Conservation (phyloP, 805 yeast genomes). For the Maudiozyma saulgeensis region DNA sequence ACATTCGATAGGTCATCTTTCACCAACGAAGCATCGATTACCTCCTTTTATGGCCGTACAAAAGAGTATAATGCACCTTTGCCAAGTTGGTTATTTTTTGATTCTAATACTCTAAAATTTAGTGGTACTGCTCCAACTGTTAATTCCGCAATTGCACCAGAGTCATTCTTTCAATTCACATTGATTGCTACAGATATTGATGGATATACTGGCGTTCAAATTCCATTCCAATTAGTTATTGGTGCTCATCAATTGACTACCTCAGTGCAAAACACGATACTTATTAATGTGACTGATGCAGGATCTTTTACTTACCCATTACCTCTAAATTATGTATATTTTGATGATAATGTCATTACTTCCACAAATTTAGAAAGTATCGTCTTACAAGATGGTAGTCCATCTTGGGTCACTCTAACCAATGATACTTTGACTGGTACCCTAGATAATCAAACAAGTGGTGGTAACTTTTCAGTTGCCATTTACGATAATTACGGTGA, state of each 20-base stretch:
- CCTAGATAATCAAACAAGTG: slow-evolving; percentile 39
- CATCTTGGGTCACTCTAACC: slow-evolving; percentile 47
- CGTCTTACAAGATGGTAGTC: slow-evolving; percentile 37
- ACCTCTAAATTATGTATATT: slow-evolving; percentile 53
- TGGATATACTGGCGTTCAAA: slow-evolving; percentile 65
- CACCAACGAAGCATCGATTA: slow-evolving; percentile 36
- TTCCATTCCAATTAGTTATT: slow-evolving; percentile 60
- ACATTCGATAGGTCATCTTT: slow-evolving; percentile 58
- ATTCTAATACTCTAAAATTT: slow-evolving; percentile 51
- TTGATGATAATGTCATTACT: slow-evolving; percentile 49
- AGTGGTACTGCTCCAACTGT: slow-evolving; percentile 84
- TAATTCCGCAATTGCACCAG: slow-evolving; percentile 82
- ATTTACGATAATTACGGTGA: slow-evolving; percentile 54
- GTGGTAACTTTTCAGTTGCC: slow-evolving; percentile 39
- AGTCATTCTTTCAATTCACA: slow-evolving; percentile 55
- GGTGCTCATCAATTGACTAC: slow-evolving; percentile 86
- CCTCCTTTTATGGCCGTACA: slow-evolving; percentile 67
- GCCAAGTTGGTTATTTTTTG: slow-evolving; percentile 82
- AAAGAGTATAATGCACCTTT: slow-evolving; percentile 66
- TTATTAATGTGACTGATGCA: slow-evolving; percentile 60
- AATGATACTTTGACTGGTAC: slow-evolving; percentile 43
- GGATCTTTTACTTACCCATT: slow-evolving; percentile 43
- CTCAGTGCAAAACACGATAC: slow-evolving; percentile 43
- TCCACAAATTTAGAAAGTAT: slow-evolving; percentile 47
- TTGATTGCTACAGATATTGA: slow-evolving; percentile 71